phyloP scores from a whole-genome alignment of 495 filamentous ascomycete genomes.

The Annulohypoxylon maeteangense region DNA sequence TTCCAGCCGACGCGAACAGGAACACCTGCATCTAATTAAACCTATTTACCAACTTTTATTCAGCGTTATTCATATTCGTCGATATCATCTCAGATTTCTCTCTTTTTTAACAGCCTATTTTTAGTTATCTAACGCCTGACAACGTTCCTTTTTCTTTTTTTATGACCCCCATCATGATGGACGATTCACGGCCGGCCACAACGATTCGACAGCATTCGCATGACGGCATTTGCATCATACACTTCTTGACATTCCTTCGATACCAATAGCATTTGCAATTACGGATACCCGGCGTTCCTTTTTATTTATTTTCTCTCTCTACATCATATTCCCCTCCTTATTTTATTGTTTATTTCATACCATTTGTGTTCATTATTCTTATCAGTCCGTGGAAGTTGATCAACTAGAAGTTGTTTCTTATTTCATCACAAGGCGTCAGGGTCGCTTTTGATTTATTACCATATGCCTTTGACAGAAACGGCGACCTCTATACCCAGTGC shows the following conservation, averaged over 20 bases:
- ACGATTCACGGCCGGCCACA: slow-evolving; percentile 49
- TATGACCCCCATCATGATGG: slow-evolving; percentile 37
- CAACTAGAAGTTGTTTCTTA: slow-evolving; percentile 23
- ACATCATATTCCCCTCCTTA: slow-evolving; percentile 3
- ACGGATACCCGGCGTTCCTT: slow-evolving; percentile 30
- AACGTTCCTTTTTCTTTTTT: slow-evolving; percentile 29
- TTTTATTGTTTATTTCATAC: neutral
- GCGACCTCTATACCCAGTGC: slow-evolving; percentile 51
- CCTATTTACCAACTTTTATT: neutral
- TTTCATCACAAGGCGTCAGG: slow-evolving; percentile 38
- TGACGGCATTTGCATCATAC: slow-evolving; percentile 23
- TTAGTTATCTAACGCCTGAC: slow-evolving; percentile 25
- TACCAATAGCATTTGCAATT: slow-evolving; percentile 30
- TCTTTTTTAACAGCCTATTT: neutral
- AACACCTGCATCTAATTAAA: slow-evolving; percentile 26
- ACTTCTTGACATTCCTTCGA: slow-evolving; percentile 39
- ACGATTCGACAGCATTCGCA: slow-evolving; percentile 41
- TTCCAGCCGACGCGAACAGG: slow-evolving; percentile 48
- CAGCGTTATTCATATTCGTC: neutral
- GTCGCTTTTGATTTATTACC: slow-evolving; percentile 14
- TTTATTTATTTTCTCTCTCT: slow-evolving; percentile 9
- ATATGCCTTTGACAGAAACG: slow-evolving; percentile 35
- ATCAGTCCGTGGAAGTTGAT: slow-evolving; percentile 8
- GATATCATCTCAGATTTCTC: slow-evolving; percentile 11
- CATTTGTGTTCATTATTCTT: slow-evolving; percentile 20